These are phyloP conservation scores for Solanum tacnaense DNA, from an alignment of 257 asterid genomes.

Conservation along the genomic window DNA sequence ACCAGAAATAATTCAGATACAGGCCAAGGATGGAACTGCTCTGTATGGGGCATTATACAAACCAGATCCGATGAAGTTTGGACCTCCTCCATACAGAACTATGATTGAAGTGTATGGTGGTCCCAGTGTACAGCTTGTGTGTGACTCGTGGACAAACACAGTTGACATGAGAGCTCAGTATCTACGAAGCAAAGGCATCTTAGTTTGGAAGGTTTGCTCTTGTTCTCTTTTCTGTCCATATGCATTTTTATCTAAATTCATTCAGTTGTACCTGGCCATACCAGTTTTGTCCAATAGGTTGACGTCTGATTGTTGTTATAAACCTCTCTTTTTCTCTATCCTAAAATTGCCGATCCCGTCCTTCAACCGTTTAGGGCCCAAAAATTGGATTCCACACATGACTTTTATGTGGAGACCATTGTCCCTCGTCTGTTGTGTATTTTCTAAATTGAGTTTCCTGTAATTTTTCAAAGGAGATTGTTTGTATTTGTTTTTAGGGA, in stretches of 20 bases:
- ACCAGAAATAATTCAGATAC: conserved; percentile 54
- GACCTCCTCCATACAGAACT: conserved; percentile 89
- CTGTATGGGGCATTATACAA: conserved; percentile 73
- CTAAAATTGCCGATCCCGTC: not conserved
- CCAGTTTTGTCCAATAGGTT: not conserved
- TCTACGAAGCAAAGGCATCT: conserved; percentile 71
- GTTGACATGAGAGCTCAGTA: conserved; percentile 96
- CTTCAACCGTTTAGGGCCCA: not conserved
- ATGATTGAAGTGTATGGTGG: conserved; percentile 97
- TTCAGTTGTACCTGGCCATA: not conserved
- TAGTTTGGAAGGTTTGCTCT: conserved; percentile 83
- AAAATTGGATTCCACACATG: not conserved
- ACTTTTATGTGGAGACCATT: not conserved
- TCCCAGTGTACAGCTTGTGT: conserved; percentile 73
- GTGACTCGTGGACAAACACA: conserved; percentile 76
- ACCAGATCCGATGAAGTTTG: conserved; percentile 63
- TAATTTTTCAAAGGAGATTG: not conserved
- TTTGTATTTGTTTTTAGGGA: not conserved
- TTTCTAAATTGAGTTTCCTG: not conserved
- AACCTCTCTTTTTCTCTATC: not conserved
- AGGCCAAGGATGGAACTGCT: conserved; percentile 64
- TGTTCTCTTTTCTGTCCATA: not conserved
- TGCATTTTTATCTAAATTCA: not conserved
- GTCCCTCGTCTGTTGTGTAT: not conserved
- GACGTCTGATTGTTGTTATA: not conserved